A percentile compares a stretch with the other conserved stretches of the same genome.
Evolutionary conservation across 2,329 filamentous ascomycete species (phyloP).

Genomic region (Colletotrichum neosansevieriae): DNA sequence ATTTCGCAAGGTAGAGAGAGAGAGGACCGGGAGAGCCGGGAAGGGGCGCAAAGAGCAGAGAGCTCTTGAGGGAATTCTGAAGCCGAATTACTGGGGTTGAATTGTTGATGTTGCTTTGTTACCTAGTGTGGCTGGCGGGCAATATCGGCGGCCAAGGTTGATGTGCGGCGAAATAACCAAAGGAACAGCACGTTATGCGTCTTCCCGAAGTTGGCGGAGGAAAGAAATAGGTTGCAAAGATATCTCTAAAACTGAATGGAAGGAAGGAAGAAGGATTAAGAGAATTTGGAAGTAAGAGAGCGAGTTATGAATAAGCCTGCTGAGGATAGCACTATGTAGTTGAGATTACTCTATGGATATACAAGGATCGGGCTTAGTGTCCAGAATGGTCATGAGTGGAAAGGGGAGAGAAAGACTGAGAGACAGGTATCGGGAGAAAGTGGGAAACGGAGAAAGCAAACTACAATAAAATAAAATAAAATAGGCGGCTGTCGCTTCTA

Average conservation of each 20-base stretch:
- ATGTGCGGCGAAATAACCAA: slow-evolving; percentile 2
- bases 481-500: not conserved
- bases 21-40: not conserved
- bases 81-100: not conserved
- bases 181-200: not conserved
- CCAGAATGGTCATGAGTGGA: slow-evolving; percentile 17
- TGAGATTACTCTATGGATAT: slow-evolving; percentile 7
- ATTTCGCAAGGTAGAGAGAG: not conserved
- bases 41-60: not conserved
- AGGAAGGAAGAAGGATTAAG: not conserved
- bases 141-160: slow-evolving; percentile 4
- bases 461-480: not conserved
- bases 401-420: slow-evolving; percentile 2
- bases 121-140: slow-evolving; percentile 2
- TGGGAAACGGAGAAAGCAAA: slow-evolving; percentile 6
- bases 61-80: not conserved
- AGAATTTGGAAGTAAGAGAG: not conserved
- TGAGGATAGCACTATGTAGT: not conserved
- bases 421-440: slow-evolving; percentile 18
- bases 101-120: slow-evolving; percentile 8
- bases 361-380: slow-evolving; percentile 10
- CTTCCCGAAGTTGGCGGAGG: not conserved
- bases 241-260: not conserved
- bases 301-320: slow-evolving; percentile 7
- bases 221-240: not conserved